Percentiles rank a stretch among this genome's conserved stretches.
Conservation (phyloP, 2,329 filamentous ascomycete species). For the Lasiodiplodia sp. region DNA sequence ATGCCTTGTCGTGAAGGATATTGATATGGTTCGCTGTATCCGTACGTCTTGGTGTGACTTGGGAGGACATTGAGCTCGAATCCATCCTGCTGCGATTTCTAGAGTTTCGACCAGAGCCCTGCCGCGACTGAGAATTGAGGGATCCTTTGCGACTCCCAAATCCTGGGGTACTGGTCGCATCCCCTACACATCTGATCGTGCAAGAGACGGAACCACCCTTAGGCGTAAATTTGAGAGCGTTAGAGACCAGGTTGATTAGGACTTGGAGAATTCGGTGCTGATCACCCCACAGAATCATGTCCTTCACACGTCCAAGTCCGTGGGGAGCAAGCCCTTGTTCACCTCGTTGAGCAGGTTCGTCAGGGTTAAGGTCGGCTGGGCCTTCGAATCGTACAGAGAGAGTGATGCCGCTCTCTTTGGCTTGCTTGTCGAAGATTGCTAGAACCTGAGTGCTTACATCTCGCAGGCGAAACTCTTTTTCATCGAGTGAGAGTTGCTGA, state of each 20-base stretch:
- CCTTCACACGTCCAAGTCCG: conserved; percentile 74
- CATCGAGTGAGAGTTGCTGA: conserved; percentile 80
- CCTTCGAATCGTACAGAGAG: conserved; percentile 77
- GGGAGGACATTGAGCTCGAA: conserved; percentile 38
- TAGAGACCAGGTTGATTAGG: conserved; percentile 92
- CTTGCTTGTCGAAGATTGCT: conserved; percentile 90
- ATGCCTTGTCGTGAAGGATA: conserved; percentile 45
- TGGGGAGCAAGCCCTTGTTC: conserved; percentile 65
- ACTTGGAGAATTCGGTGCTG: conserved; percentile 90
- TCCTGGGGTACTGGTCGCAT: conserved; percentile 42
- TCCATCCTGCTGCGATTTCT: conserved; percentile 40
- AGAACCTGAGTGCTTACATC: conserved; percentile 83
- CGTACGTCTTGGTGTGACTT: conserved; percentile 38
- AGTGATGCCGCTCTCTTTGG: conserved; percentile 77
- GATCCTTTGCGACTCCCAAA: conserved; percentile 53
- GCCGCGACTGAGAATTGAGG: conserved; percentile 49
- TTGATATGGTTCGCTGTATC: conserved; percentile 57
- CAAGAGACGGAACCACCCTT: conserved; percentile 77
- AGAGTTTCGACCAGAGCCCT: conserved; percentile 48
- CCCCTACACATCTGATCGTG: conserved; percentile 74
- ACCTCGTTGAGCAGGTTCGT: conserved; percentile 46
- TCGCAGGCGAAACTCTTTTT: conserved; percentile 83
- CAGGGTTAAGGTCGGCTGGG: conserved; percentile 48
- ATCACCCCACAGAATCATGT: conserved; percentile 92
- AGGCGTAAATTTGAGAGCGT: conserved; percentile 90